Percentiles rank a stretch among this genome's conserved stretches.
These are phyloP conservation scores for Haplosporangium sp. DNA, from an alignment of 371 early-diverging fungal species.

Conservation along the genomic window DNA sequence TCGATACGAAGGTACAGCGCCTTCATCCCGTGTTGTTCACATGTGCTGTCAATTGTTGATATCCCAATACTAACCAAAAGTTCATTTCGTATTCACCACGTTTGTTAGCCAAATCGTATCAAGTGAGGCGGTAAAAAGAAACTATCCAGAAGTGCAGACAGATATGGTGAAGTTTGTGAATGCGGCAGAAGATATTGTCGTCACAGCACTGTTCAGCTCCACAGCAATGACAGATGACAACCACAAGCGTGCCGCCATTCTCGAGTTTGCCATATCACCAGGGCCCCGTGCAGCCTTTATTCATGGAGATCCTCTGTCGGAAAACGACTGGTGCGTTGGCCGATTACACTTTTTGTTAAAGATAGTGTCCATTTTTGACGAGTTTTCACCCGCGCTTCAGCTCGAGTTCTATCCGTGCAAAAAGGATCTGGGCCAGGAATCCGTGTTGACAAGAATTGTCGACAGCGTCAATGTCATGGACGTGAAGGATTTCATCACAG, in stretches of 20 bases:
- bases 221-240: constrained; percentile 6
- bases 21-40: background rate
- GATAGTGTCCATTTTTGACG: constrained; percentile 34
- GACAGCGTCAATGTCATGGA: constrained; percentile 12
- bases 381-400: constrained; percentile 22
- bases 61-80: too few species aligned
- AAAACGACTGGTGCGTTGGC: constrained; percentile 43
- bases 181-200: constrained; percentile 27
- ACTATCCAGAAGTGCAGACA: constrained; percentile 19
- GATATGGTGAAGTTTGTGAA: constrained; percentile 31
- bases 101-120: constrained; percentile 31
- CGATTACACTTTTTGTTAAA: constrained; percentile 34
- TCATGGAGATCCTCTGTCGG: constrained; percentile 10
- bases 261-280: constrained; percentile 21
- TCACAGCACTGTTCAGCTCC: constrained; percentile 11
- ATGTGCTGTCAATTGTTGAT: background rate
- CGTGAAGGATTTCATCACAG: constrained; percentile 14
- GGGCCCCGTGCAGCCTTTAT: constrained; percentile 20
- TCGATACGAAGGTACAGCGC: constrained; percentile 30
- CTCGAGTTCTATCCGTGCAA: constrained; percentile 27
- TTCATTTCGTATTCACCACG: background rate
- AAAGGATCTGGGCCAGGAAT: background rate
- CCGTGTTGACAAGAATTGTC: constrained; percentile 18
- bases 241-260: constrained; percentile 14
- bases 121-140: constrained; percentile 14